These are phyloP conservation scores for Botrytis elliptica DNA, from an alignment of 2,329 filamentous ascomycete genomes.

Conservation along the genomic window DNA sequence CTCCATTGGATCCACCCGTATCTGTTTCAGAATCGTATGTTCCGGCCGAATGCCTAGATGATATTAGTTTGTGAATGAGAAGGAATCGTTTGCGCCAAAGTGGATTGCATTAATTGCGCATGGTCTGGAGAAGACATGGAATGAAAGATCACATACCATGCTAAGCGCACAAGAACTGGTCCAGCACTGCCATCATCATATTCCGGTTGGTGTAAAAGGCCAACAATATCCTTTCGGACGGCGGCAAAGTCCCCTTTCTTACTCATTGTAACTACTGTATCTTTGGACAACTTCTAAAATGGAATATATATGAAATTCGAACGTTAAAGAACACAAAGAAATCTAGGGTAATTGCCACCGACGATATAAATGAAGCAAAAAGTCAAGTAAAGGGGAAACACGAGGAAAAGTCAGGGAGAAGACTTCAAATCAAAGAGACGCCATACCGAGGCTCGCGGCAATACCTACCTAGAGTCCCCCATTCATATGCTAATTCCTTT, in stretches of 20 bases:
- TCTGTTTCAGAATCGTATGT: slow-evolving; percentile 59
- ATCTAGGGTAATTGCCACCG: background rate
- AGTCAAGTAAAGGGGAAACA: background rate
- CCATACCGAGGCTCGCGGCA: slow-evolving; percentile 32
- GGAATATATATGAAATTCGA: background rate
- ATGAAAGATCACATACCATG: slow-evolving; percentile 49
- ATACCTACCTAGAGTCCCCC: slow-evolving; percentile 2
- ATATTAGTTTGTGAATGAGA: background rate
- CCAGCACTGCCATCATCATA: slow-evolving; percentile 66
- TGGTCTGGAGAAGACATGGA: background rate
- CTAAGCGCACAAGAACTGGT: slow-evolving; percentile 61
- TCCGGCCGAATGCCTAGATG: slow-evolving; percentile 57
- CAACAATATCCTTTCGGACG: slow-evolving; percentile 14
- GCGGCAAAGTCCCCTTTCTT: slow-evolving; percentile 65
- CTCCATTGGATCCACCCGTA: slow-evolving; percentile 63
- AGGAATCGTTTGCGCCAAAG: background rate
- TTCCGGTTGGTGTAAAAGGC: slow-evolving; percentile 55
- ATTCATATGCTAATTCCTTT: slow-evolving; percentile 22
- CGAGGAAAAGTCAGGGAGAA: slow-evolving; percentile 24
- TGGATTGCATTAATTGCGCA: background rate
- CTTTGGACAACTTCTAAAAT: background rate
- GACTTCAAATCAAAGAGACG: slow-evolving; percentile 18
- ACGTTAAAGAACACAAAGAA: slow-evolving; percentile 14
- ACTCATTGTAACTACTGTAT: slow-evolving; percentile 29
- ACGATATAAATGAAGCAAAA: background rate